phyloP scores from a whole-genome alignment of 805 yeast species.

The Starmerella sirachaensis region DNA sequence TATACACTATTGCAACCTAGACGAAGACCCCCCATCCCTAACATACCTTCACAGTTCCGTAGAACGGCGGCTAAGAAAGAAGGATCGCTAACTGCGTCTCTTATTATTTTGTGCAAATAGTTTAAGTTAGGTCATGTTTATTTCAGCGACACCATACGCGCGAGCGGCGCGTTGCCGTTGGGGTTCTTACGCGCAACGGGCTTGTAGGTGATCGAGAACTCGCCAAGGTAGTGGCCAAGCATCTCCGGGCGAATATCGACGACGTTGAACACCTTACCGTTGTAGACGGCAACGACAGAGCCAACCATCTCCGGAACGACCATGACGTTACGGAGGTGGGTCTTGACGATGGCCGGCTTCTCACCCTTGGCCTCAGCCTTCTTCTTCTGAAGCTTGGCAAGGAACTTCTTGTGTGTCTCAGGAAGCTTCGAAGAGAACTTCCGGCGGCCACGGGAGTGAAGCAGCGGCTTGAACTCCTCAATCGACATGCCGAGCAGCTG shows the following conservation, averaged over 20 bases:
- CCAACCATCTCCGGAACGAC: constrained; percentile 99
- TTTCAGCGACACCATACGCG: constrained; percentile 26
- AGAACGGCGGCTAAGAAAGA: no score
- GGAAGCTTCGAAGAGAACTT: constrained; percentile 97
- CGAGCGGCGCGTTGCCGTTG: constrained; percentile 25
- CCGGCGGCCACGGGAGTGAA: constrained; percentile 99
- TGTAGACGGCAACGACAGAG: constrained; percentile 96
- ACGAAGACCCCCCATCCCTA: no score
- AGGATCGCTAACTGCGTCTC: no score
- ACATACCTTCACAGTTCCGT: no score
- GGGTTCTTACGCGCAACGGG: constrained; percentile 96
- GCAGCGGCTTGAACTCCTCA: constrained; percentile 93
- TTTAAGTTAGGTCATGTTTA: constrained; percentile 15
- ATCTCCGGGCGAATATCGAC: constrained; percentile 98
- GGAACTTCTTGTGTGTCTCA: constrained; percentile 87
- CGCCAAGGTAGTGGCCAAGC: constrained; percentile 99
- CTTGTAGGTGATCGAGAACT: constrained; percentile 98
- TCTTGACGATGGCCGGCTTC: constrained; percentile 96
- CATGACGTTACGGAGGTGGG: constrained; percentile 98
- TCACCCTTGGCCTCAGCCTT: constrained; percentile 61
- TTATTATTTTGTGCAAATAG: constrained; percentile 6
- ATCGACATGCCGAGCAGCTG: constrained; percentile 86
- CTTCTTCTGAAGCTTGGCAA: constrained; percentile 96
- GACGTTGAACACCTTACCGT: constrained; percentile 98
- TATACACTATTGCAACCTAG: no score